phyloP scores from a whole-genome alignment of 768 basidiomycete genomes.

The Phylloporus rhodoxanthus region DNA sequence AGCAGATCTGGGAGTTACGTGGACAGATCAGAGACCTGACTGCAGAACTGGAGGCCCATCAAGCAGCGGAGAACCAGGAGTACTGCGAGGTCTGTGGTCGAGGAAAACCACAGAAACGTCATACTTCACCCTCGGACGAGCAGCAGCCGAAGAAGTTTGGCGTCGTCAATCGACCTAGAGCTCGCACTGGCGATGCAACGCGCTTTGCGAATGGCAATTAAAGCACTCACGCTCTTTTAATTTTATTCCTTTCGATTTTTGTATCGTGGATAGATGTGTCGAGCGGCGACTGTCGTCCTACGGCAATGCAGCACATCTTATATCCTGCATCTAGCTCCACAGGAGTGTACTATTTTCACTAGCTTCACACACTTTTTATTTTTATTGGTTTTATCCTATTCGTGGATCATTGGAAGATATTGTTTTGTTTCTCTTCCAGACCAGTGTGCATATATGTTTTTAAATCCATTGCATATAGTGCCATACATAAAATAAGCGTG shows the following conservation, averaged over 20 bases:
- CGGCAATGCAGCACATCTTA: slow-evolving; percentile 9
- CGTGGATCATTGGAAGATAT: slow-evolving; percentile 22
- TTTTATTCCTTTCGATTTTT: slow-evolving; percentile 8
- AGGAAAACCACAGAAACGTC: slow-evolving; percentile 27
- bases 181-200: slow-evolving; percentile 57
- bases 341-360: slow-evolving; percentile 9
- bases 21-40: slow-evolving; percentile 67
- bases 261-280: slow-evolving; percentile 13
- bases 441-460: slow-evolving; percentile 24
- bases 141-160: slow-evolving; percentile 28
- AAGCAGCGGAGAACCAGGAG: slow-evolving; percentile 34
- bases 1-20: slow-evolving; percentile 70
- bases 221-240: slow-evolving; percentile 12
- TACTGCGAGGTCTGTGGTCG: slow-evolving; percentile 63
- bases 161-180: slow-evolving; percentile 59
- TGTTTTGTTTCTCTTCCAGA: slow-evolving; percentile 25
- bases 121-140: slow-evolving; percentile 10
- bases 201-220: slow-evolving; percentile 50
- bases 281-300: slow-evolving; percentile 9
- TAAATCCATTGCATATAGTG: slow-evolving; percentile 14
- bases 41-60: slow-evolving; percentile 57
- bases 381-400: slow-evolving; percentile 29
- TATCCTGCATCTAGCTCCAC: slow-evolving; percentile 9
- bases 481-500: slow-evolving; percentile 1
- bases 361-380: slow-evolving; percentile 9